Conservation (phyloP, 1,139 yeast species). For the Suhomyces coccinellae region DNA sequence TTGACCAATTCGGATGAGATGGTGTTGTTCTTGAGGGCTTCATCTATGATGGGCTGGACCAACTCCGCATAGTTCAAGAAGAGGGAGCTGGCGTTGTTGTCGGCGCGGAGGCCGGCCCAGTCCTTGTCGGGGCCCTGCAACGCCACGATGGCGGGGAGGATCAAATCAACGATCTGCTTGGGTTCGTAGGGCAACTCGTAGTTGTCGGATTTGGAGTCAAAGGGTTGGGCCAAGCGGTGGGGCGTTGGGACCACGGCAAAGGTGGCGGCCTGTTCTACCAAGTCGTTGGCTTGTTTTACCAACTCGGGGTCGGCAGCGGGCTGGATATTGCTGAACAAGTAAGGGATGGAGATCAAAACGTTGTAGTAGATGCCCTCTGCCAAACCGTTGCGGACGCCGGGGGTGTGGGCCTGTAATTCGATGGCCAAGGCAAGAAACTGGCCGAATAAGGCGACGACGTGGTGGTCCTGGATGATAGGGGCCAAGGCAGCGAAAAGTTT, state of each 20-base stretch:
- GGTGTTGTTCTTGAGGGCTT: slow-evolving; percentile 36
- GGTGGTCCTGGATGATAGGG: slow-evolving; percentile 58
- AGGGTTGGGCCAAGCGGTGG: slow-evolving; percentile 35
- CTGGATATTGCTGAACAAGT: slow-evolving; percentile 51
- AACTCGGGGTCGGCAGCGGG: slow-evolving; percentile 27
- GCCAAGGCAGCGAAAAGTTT: slow-evolving; percentile 69
- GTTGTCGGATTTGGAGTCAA: slow-evolving; percentile 37
- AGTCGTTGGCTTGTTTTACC: slow-evolving; percentile 38
- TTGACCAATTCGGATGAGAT: slow-evolving; percentile 43
- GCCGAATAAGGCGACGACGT: slow-evolving; percentile 51
- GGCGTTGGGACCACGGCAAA: slow-evolving; percentile 31
- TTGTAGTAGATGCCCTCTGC: slow-evolving; percentile 72
- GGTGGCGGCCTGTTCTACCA: slow-evolving; percentile 46
- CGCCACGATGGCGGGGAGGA: slow-evolving; percentile 53
- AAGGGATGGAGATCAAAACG: slow-evolving; percentile 69
- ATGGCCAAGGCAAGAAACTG: slow-evolving; percentile 59
- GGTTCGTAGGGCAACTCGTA: slow-evolving; percentile 54
- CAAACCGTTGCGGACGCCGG: slow-evolving; percentile 49
- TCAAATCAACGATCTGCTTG: slow-evolving; percentile 50
- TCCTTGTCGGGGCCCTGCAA: slow-evolving; percentile 30
- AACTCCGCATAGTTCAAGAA: slow-evolving; percentile 37
- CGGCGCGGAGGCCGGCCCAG: slow-evolving; percentile 24
- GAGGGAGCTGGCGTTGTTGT: slow-evolving; percentile 20
- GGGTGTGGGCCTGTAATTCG: slow-evolving; percentile 47
- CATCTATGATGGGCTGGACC: slow-evolving; percentile 39